Evolutionary conservation across 192 early-diverging fungal genomes (phyloP).

Genomic region (Coemansia sp.): DNA sequence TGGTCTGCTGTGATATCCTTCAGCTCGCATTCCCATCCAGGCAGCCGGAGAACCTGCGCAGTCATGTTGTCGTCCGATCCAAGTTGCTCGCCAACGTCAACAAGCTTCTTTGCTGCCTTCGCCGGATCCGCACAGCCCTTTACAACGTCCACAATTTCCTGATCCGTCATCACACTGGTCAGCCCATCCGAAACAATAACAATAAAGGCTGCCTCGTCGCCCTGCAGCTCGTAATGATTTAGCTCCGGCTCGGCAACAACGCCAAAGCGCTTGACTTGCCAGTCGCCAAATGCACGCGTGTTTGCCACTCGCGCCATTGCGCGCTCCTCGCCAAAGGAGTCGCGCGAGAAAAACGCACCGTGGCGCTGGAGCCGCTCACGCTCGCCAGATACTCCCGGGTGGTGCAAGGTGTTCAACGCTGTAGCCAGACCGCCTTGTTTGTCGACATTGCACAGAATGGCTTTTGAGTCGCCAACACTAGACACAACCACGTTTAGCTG

Average conservation of each 20-base stretch:
- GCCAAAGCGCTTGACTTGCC: slow-evolving; percentile 68
- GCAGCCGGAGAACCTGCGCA: slow-evolving; percentile 66
- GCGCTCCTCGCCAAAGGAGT: slow-evolving; percentile 75
- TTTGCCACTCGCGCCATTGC: slow-evolving; percentile 67
- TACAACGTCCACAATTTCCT: slow-evolving; percentile 71
- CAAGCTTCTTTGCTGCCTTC: slow-evolving; percentile 58
- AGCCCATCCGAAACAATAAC: slow-evolving; percentile 73
- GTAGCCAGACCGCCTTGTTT: slow-evolving; percentile 58
- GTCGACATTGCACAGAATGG: slow-evolving; percentile 57
- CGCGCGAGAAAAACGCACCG: slow-evolving; percentile 72
- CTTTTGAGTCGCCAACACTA: slow-evolving; percentile 71
- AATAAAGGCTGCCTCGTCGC: slow-evolving; percentile 67
- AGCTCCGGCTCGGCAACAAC: slow-evolving; percentile 74
- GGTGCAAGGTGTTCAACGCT: slow-evolving; percentile 66
- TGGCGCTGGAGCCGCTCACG: slow-evolving; percentile 66
- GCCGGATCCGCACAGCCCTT: slow-evolving; percentile 64
- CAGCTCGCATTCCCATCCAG: slow-evolving; percentile 69
- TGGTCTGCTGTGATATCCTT: slow-evolving; percentile 67
- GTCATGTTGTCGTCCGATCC: slow-evolving; percentile 75
- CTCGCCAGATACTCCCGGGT: slow-evolving; percentile 62
- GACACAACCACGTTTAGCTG: slow-evolving; percentile 63
- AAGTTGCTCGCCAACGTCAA: slow-evolving; percentile 64
- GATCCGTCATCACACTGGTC: slow-evolving; percentile 69
- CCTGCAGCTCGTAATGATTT: slow-evolving; percentile 54
- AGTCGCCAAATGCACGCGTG: slow-evolving; percentile 71